A percentile compares a stretch with the other conserved stretches of the same genome.
Evolutionary conservation across 192 early-diverging fungal genomes (phyloP).

Genomic region (Backusella sp.): DNA sequence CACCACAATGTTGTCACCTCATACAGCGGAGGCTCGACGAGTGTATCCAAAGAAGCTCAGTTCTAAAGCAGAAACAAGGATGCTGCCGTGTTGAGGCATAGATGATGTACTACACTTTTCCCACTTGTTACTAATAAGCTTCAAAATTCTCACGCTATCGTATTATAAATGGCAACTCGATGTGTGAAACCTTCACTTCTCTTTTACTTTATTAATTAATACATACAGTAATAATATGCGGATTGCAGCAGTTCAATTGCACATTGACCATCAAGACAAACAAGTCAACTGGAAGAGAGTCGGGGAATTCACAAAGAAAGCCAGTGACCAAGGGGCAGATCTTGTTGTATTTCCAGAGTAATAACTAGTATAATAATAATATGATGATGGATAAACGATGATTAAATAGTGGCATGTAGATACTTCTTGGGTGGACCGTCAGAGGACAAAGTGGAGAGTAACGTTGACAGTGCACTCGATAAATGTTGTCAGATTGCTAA

Average conservation of each 20-base stretch:
- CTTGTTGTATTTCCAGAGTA: slow-evolving; percentile 38
- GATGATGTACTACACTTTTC: too few relatives aligned
- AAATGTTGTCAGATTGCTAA: slow-evolving; percentile 16
- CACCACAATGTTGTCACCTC: too few relatives aligned
- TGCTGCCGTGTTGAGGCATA: too few relatives aligned
- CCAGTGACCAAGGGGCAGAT: slow-evolving; percentile 8
- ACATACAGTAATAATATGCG: background rate
- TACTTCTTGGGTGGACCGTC: slow-evolving; percentile 28
- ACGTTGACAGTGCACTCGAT: slow-evolving; percentile 4
- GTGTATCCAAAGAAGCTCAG: too few relatives aligned
- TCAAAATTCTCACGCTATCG: too few relatives aligned
- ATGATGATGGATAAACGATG: background rate
- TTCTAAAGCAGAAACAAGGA: too few relatives aligned
- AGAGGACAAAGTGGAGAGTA: background rate
- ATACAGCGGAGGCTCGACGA: too few relatives aligned
- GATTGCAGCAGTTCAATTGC: slow-evolving; percentile 30
- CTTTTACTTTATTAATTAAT: too few relatives aligned
- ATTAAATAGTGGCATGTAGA: background rate
- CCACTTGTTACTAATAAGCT: too few relatives aligned
- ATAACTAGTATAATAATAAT: background rate
- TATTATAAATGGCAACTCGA: too few relatives aligned
- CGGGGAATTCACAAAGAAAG: slow-evolving; percentile 16
- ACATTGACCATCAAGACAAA: slow-evolving; percentile 22
- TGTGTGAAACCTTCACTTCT: too few relatives aligned
- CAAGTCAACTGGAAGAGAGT: slow-evolving; percentile 11